Base-by-base conservation (phyloP, 1,284 basidiomycete species). In the Sanghuangporus baumii region DNA sequence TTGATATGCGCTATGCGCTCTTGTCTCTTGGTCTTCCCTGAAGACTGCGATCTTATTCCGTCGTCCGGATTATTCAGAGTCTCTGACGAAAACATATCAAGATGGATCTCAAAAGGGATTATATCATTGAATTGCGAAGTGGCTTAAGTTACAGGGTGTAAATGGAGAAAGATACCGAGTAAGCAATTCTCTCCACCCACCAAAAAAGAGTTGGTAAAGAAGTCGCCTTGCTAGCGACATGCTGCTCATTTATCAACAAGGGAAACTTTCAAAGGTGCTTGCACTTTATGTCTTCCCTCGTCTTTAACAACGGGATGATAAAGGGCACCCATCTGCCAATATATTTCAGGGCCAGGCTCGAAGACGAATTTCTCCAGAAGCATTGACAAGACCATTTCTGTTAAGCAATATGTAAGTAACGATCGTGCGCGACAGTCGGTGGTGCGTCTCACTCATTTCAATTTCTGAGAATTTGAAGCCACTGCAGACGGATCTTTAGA, bases 381-480 rank as follows among this genome's bases (percentile, higher is more conserved):
- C 26, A 65, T 55, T 11, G 59, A 66, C 4, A 65, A 57, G 8
- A 54, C 57, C 37, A 63, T 16, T 26, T 65, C 61, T 63, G 16
- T 6, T 20, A 52, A 2, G 16, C 16, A 20, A 31, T 0, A n/a
- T 11, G 26, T 37, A 11, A 61, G 43, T 37, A 54, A 6, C 16
- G 26, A 3, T 5, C 3, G 23, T 14, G 5, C 6, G 31, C 16
- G 31, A 6, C 6, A 8, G 7, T 7, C 14, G 7, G 36, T 16
- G 16, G 18, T 36, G 47, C 6, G 43, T 36, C 64, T 31, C 43
- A 62, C 64, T 65, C 56, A 62, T 58, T 59, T 65, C 62, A 12
- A 65, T 57, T 51, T 65, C 64, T 14, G 64, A 38, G 26, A 65
- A 65, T 43, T 65, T 65, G 51, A 65, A 62, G 16, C 64, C 64